Base-by-base conservation (phyloP, 371 early-diverging fungal species). In the Mortierella sp. region DNA sequence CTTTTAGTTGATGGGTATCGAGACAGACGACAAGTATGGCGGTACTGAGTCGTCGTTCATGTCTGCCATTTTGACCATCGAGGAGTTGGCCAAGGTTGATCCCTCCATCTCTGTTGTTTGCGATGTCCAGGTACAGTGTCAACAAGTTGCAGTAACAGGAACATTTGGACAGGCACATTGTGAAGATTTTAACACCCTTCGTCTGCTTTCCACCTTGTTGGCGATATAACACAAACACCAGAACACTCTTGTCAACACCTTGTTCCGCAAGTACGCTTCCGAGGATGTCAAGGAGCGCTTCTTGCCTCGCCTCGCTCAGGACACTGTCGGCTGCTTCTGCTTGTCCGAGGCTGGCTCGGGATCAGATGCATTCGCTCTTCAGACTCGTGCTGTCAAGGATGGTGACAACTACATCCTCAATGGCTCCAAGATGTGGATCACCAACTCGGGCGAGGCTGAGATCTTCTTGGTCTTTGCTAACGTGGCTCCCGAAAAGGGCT, bases 381-480 rank as follows among this genome's bases (percentile, higher is more conserved):
- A 93, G 81, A 96, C 98, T 21, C 88, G 90, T 27, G 99, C 99
- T 28, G 88, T 85, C 44, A 95, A 94, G 79, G 84, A 95, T 48
- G 96, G 91, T 52, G 95, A 95, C 79, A 88, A 96, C 79, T 98
- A 95, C 70, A 80, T 96, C 54, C 57, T 98, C 45, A 96, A 92
- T 74, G 99, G 96, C 29, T 79, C 85, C 63, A 98, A 98, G 87
- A 94, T 96, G 95, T 93, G 92, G 91, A 95, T 92, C 74, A 92
- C 95, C 71, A 94, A 94, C 83, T 90, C 92, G 22, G 85, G 72
- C 45, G 96, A 97, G 79, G 96, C 98, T 55, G 96, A 95, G 49
- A 90, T 96, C 68, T 98, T 97, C 85, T 84, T 98, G 44, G 96
- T 98, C 21, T 98, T 98, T 86, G 99, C 99, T 77, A 98, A 95